phyloP scores from a whole-genome alignment of 139 green algal genomes.

The Picochlorum sp. region DNA sequence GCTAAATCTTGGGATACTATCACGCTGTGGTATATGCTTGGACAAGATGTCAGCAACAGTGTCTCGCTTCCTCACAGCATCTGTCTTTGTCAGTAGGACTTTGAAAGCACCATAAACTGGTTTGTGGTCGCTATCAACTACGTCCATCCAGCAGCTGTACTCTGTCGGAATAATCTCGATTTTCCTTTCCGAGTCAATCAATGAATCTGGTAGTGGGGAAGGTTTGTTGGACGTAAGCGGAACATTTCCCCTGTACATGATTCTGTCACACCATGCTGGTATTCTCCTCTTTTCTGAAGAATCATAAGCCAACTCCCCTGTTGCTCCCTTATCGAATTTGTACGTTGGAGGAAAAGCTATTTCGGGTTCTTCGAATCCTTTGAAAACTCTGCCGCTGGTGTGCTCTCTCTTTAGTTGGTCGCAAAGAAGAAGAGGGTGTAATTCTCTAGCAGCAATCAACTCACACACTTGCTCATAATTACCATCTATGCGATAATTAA shows the following conservation, averaged over 20 bases:
- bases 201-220: background rate
- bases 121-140: constrained; percentile 88
- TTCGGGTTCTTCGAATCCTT: constrained; percentile 53
- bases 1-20: background rate
- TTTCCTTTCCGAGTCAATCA: background rate
- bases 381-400: constrained; percentile 46
- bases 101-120: constrained; percentile 47
- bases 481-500: constrained; percentile 80
- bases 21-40: background rate
- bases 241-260: constrained; percentile 73
- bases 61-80: constrained; percentile 21
- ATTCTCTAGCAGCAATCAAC: constrained; percentile 9
- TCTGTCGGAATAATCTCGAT: constrained; percentile 14
- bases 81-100: constrained; percentile 29
- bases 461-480: constrained; percentile 37
- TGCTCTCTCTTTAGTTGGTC: constrained; percentile 60
- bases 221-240: constrained; percentile 1
- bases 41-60: constrained; percentile 19
- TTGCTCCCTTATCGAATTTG: constrained; percentile 72
- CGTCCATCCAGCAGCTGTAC: constrained; percentile 61
- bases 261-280: constrained; percentile 83
- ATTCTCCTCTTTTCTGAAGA: constrained; percentile 75
- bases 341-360: constrained; percentile 88
- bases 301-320: constrained; percentile 55
- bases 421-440: constrained; percentile 18